Evolutionary conservation across 164 flowering plant genomes (phyloP).

Genomic region (Piper betle): DNA sequence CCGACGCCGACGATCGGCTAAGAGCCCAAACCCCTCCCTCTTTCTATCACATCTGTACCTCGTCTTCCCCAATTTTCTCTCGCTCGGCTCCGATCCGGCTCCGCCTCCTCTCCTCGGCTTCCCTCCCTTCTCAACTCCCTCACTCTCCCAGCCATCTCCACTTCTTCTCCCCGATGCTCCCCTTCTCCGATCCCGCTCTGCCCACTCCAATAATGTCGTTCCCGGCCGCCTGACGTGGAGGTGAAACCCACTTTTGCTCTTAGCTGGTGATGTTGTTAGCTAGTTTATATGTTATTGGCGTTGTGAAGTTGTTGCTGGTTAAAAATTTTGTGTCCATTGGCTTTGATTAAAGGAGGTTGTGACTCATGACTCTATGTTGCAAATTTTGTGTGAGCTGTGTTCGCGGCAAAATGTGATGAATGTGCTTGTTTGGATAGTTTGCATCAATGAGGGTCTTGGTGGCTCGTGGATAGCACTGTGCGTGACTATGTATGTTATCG

Average conservation of each 20-base stretch:
- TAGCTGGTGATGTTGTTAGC: background rate
- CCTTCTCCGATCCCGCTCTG: background rate
- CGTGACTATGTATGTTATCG: background rate
- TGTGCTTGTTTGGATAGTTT: too few species aligned
- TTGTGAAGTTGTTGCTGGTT: too few species aligned
- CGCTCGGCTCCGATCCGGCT: slow-evolving; percentile 48
- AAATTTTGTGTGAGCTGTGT: too few species aligned
- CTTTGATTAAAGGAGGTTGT: too few species aligned
- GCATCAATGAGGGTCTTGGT: too few species aligned
- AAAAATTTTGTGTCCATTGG: too few species aligned
- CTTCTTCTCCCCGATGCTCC: background rate
- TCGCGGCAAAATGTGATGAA: too few species aligned
- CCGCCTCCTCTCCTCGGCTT: slow-evolving; percentile 32
- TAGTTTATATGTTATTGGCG: background rate
- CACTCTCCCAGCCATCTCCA: slow-evolving; percentile 9
- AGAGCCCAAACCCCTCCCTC: background rate
- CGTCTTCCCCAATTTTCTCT: slow-evolving; percentile 5
- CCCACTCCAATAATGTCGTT: background rate
- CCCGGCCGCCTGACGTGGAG: background rate
- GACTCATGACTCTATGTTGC: too few species aligned
- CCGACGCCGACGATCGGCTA: too few species aligned
- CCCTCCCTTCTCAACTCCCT: slow-evolving; percentile 12
- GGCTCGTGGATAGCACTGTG: too few species aligned
- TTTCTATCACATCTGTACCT: slow-evolving; percentile 1
- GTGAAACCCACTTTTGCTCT: background rate